Conservation (phyloP, 1,139 yeast genomes). For the Hemisphaericaspora subhashii region DNA sequence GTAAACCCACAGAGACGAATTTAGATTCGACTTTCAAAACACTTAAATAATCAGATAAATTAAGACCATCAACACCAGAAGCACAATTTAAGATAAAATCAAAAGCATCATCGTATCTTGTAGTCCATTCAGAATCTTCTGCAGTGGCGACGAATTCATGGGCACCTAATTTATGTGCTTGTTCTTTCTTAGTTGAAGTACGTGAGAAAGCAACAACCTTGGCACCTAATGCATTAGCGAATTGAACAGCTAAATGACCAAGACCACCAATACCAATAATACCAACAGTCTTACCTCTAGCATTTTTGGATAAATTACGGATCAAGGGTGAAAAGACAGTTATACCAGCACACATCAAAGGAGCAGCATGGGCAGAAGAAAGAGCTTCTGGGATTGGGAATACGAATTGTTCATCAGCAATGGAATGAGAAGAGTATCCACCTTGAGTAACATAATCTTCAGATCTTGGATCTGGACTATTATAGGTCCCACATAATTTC, state of each 20-base stretch:
- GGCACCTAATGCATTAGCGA: constrained; percentile 45
- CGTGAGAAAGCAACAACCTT: constrained; percentile 42
- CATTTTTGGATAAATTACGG: constrained; percentile 30
- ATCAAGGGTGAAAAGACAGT: constrained; percentile 60
- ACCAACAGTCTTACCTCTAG: constrained; percentile 44
- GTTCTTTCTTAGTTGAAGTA: constrained; percentile 34
- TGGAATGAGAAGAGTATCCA: constrained; percentile 59
- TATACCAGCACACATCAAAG: constrained; percentile 67
- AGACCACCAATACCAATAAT: constrained; percentile 49
- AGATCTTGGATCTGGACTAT: constrained; percentile 30
- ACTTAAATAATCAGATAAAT: constrained; percentile 30
- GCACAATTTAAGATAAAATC: constrained; percentile 54
- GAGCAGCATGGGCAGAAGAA: constrained; percentile 52
- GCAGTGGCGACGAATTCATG: constrained; percentile 39
- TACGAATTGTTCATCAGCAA: constrained; percentile 53
- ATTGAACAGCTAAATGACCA: constrained; percentile 44
- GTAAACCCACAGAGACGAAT: constrained; percentile 57
- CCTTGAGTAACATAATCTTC: constrained; percentile 51
- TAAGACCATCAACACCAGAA: constrained; percentile 37
- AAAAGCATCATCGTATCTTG: constrained; percentile 31
- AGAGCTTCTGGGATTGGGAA: constrained; percentile 59
- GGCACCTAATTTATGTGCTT: constrained; percentile 40
- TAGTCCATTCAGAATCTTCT: constrained; percentile 37
- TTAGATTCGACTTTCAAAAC: constrained; percentile 44
- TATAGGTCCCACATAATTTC: constrained; percentile 45